These are phyloP conservation scores for Pseudomonodictys pantanalensis DNA, from an alignment of 495 filamentous ascomycete species.

Conservation along the genomic window DNA sequence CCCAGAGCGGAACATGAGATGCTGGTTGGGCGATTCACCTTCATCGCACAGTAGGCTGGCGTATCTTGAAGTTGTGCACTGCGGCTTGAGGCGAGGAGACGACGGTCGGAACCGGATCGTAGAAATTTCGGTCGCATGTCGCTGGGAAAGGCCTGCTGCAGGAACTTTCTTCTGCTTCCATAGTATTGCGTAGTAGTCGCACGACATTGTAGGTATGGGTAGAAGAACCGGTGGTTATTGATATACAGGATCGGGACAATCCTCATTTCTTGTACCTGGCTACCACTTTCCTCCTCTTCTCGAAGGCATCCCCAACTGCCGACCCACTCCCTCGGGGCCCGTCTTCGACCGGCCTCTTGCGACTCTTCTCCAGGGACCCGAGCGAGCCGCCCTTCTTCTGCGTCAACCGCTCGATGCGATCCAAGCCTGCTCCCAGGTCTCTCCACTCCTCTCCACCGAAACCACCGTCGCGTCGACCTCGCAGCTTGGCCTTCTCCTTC, in stretches of 20 bases:
- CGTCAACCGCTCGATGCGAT: constrained; percentile 72
- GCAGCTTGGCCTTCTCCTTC: constrained; percentile 62
- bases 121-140: too few species aligned
- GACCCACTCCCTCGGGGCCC: constrained; percentile 56
- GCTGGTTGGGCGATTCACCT: too few species aligned
- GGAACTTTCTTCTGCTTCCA: not conserved
- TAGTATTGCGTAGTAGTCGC: not conserved
- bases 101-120: too few species aligned
- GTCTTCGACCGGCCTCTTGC: constrained; percentile 67
- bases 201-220: not conserved
- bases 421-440: constrained; percentile 71
- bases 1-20: too few species aligned
- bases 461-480: constrained; percentile 50
- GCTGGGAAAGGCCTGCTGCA: too few species aligned
- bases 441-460: constrained; percentile 87
- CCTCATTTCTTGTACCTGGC: constrained; percentile 24
- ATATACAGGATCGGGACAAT: not conserved
- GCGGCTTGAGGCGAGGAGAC: too few species aligned
- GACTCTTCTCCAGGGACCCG: constrained; percentile 70
- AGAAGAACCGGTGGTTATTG: not conserved
- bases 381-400: constrained; percentile 56
- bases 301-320: constrained; percentile 65
- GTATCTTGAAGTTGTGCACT: too few species aligned
- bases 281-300: constrained; percentile 63
- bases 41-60: too few species aligned